Percentiles rank a stretch among this genome's conserved stretches.
These are phyloP conservation scores for Vanrija pseudolonga DNA, from an alignment of 1,284 basidiomycete species.

Conservation along the genomic window DNA sequence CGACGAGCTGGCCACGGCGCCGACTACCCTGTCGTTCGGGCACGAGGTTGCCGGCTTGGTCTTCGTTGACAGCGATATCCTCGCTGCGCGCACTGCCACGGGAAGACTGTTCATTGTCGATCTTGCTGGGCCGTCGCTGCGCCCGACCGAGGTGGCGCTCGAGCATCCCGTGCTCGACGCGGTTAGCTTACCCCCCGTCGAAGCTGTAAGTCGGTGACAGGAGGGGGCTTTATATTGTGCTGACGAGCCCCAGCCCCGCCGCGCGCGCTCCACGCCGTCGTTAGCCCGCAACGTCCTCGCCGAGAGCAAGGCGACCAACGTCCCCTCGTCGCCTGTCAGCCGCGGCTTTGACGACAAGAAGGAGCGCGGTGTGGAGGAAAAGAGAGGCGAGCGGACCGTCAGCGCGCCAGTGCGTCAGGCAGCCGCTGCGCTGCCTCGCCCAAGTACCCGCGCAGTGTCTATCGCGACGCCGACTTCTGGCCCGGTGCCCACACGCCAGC, in stretches of 20 bases:
- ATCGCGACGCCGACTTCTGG: neutral
- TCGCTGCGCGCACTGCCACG: slow-evolving; percentile 13
- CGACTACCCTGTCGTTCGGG: slow-evolving; percentile 12
- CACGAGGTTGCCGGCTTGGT: slow-evolving; percentile 8
- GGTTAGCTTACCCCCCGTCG: slow-evolving; percentile 3
- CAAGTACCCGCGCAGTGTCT: neutral
- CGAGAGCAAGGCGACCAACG: neutral
- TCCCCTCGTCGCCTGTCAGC: slow-evolving; percentile 4
- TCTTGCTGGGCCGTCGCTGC: neutral
- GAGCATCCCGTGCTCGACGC: slow-evolving; percentile 12
- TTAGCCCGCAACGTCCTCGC: neutral
- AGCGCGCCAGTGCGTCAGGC: too few relatives aligned
- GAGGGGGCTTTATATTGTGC: neutral
- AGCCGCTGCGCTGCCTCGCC: neutral
- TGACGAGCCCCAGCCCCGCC: neutral
- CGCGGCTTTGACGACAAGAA: neutral
- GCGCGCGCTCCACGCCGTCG: neutral
- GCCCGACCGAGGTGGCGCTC: slow-evolving; percentile 1
- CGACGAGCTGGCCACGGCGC: slow-evolving; percentile 2
- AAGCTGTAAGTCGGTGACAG: too few relatives aligned
- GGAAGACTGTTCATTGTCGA: slow-evolving; percentile 16
- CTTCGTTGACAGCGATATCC: slow-evolving; percentile 17
- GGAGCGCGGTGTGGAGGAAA: too few relatives aligned
- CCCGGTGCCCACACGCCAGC: neutral
- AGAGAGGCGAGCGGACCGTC: too few relatives aligned